A percentile compares a stretch with the other conserved stretches of the same genome.
Conservation (phyloP, 108 stramenopile genomes). For the Discostella stelligeroides region DNA sequence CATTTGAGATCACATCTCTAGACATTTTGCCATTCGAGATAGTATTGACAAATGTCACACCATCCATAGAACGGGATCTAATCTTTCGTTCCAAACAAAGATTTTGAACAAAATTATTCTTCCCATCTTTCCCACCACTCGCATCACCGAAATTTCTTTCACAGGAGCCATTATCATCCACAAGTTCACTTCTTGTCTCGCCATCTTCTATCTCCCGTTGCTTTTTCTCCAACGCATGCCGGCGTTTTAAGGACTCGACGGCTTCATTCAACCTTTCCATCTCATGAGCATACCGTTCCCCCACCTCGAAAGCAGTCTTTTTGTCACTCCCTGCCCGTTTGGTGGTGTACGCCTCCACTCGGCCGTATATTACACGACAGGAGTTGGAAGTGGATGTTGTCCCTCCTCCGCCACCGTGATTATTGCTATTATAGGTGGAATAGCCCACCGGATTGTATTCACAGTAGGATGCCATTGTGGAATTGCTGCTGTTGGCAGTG, state of each 20-base stretch:
- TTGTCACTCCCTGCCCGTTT: slow-evolving; percentile 84
- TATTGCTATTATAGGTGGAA: slow-evolving; percentile 30
- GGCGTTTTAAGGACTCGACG: slow-evolving; percentile 38
- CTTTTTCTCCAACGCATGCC: slow-evolving; percentile 16
- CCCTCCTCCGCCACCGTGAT: neutral
- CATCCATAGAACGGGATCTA: slow-evolving; percentile 43
- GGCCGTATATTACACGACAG: slow-evolving; percentile 78
- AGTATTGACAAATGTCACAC: too few relatives aligned
- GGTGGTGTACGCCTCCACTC: slow-evolving; percentile 87
- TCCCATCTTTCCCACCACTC: too few relatives aligned
- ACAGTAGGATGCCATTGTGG: slow-evolving; percentile 10
- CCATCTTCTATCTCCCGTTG: neutral
- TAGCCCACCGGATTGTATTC: slow-evolving; percentile 41
- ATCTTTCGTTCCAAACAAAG: slow-evolving; percentile 1
- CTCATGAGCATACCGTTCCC: slow-evolving; percentile 75
- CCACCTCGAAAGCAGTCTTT: slow-evolving; percentile 79
- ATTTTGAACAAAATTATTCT: neutral
- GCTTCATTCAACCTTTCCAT: slow-evolving; percentile 53
- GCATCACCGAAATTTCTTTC: too few relatives aligned
- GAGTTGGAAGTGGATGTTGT: slow-evolving; percentile 50
- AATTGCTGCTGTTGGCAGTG: neutral
- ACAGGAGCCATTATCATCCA: neutral
- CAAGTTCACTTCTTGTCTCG: neutral
- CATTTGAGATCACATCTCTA: neutral
- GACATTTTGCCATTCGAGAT: neutral